These are phyloP conservation scores for Dichomitus squalens DNA, from an alignment of 1,284 basidiomycete genomes.

Conservation along the genomic window DNA sequence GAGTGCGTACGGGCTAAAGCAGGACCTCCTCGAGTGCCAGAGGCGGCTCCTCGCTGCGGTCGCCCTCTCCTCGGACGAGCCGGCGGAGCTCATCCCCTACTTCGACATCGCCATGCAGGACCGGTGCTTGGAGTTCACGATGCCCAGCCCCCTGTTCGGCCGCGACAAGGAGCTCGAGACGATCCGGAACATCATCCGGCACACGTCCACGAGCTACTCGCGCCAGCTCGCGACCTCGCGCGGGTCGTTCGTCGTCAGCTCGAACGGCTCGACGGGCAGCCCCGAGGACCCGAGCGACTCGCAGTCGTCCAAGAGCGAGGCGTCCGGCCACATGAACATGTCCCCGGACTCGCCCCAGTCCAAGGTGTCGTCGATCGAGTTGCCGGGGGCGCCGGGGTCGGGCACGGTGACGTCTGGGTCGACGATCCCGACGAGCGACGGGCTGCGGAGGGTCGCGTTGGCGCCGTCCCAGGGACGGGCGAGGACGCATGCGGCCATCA, in stretches of 20 bases:
- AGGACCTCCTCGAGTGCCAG: slow-evolving; percentile 68
- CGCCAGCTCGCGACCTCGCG: slow-evolving; percentile 49
- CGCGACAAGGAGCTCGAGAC: slow-evolving; percentile 68
- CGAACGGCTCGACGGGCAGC: slow-evolving; percentile 38
- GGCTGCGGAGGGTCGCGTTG: slow-evolving; percentile 46
- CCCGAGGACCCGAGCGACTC: slow-evolving; percentile 48
- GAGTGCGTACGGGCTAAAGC: slow-evolving; percentile 67
- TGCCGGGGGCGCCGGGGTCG: slow-evolving; percentile 14
- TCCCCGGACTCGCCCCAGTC: slow-evolving; percentile 24
- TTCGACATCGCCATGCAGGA: slow-evolving; percentile 69
- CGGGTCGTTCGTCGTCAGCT: slow-evolving; percentile 41
- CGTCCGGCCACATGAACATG: slow-evolving; percentile 28
- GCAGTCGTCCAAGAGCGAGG: slow-evolving; percentile 46
- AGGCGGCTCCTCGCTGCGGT: slow-evolving; percentile 59
- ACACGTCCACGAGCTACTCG: slow-evolving; percentile 64
- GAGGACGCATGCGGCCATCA: slow-evolving; percentile 60
- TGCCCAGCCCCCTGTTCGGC: slow-evolving; percentile 68
- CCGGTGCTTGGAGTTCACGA: slow-evolving; percentile 67
- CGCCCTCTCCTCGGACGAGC: slow-evolving; percentile 55
- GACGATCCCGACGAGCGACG: slow-evolving; percentile 39
- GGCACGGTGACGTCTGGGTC: slow-evolving; percentile 34
- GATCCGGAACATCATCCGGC: slow-evolving; percentile 65
- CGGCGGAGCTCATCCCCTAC: slow-evolving; percentile 64
- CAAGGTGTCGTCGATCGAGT: slow-evolving; percentile 23
- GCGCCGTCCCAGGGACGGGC: slow-evolving; percentile 41